phyloP scores from a whole-genome alignment of 495 filamentous ascomycete species.

The Neurospora tetraspora region DNA sequence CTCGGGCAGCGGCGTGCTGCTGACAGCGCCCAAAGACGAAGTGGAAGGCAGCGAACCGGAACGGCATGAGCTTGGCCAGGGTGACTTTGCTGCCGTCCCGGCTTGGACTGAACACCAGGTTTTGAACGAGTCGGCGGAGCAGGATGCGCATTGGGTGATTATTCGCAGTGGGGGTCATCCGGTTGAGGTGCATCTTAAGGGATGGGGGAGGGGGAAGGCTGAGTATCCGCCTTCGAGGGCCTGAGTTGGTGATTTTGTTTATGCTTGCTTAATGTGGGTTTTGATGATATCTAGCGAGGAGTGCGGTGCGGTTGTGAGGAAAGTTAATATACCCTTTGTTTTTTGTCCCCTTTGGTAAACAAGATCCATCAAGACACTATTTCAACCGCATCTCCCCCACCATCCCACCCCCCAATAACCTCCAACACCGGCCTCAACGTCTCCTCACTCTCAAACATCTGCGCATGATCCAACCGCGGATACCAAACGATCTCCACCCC shows the following conservation, averaged over 20 bases:
- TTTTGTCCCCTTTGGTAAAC: not conserved
- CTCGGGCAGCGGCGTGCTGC: conserved; percentile 30
- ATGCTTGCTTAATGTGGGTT: not conserved
- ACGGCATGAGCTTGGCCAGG: conserved; percentile 43
- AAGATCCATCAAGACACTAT: conserved; percentile 23
- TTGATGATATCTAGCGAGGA: not conserved
- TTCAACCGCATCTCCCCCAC: not conserved
- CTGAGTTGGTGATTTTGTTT: not conserved
- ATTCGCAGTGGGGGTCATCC: conserved; percentile 47
- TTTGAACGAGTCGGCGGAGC: conserved; percentile 48
- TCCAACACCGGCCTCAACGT: conserved; percentile 33
- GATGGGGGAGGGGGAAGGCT: conserved; percentile 39
- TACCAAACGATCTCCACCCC: conserved; percentile 56
- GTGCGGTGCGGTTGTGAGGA: not conserved
- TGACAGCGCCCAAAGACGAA: conserved; percentile 25
- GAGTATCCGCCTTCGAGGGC: conserved; percentile 6
- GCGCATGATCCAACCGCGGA: conserved; percentile 53
- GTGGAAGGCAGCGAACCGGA: conserved; percentile 25
- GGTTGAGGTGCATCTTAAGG: conserved; percentile 46
- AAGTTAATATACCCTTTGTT: not conserved
- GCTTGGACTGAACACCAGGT: conserved; percentile 57
- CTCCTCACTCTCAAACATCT: conserved; percentile 47
- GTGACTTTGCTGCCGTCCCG: conserved; percentile 57
- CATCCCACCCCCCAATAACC: conserved; percentile 17
- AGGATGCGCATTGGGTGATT: conserved; percentile 50